Percentiles rank a stretch among this genome's conserved stretches.
Evolutionary conservation across 768 basidiomycete species (phyloP).

Genomic region (Russula griseocarnosa): DNA sequence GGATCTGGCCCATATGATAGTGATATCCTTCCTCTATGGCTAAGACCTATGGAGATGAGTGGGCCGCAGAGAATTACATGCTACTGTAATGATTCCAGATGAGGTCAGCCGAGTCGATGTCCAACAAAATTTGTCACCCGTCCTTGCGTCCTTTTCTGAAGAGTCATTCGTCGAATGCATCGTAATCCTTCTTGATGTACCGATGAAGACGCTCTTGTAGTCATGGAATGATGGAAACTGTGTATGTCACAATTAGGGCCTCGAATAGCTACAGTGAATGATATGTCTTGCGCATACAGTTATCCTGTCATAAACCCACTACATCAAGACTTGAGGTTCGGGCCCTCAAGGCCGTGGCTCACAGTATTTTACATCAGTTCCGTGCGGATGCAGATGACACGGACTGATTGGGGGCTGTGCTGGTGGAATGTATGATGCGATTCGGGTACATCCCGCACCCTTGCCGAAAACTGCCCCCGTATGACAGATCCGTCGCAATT

Average conservation of each 20-base stretch:
- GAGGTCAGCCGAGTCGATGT: constrained; percentile 6
- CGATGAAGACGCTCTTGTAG: neutral
- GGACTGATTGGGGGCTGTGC: neutral
- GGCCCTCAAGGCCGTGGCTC: constrained; percentile 5
- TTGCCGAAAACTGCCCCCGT: constrained; percentile 40
- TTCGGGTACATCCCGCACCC: constrained; percentile 59
- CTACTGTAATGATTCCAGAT: neutral
- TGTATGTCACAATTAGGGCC: neutral
- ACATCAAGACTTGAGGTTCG: constrained; percentile 3
- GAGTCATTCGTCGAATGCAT: neutral
- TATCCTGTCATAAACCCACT: neutral
- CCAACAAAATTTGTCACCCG: constrained; percentile 9
- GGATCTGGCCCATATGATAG: constrained; percentile 70
- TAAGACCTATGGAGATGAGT: no score
- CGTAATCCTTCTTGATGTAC: neutral
- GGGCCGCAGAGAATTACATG: neutral
- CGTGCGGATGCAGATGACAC: no score
- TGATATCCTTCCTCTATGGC: constrained; percentile 20
- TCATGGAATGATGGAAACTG: constrained; percentile 1
- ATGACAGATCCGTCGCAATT: constrained; percentile 47
- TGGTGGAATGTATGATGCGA: constrained; percentile 37
- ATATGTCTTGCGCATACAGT: constrained; percentile 16
- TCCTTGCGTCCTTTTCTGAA: neutral
- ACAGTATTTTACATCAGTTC: neutral
- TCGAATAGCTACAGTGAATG: constrained; percentile 5